Conservation (phyloP, 768 basidiomycete species). For the Phylloporus scabripes region DNA sequence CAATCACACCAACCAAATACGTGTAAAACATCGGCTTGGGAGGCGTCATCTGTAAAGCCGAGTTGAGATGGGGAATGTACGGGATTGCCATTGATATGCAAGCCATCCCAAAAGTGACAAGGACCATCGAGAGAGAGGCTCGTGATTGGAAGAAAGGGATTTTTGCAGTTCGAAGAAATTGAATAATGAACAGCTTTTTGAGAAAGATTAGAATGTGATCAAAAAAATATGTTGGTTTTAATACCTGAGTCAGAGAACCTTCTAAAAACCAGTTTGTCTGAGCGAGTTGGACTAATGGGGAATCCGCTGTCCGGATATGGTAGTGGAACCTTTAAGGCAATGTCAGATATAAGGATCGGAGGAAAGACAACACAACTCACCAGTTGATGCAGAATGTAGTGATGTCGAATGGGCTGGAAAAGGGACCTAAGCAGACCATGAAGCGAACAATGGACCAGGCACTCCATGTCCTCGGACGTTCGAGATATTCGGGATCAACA, state of each 20-base stretch:
- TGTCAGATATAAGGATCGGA: background rate
- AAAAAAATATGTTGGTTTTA: background rate
- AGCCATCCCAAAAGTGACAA: conserved; percentile 29
- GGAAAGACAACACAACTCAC: conserved; percentile 7
- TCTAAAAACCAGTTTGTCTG: conserved; percentile 36
- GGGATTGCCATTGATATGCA: conserved; percentile 31
- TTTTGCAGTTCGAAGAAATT: conserved; percentile 29
- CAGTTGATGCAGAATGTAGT: conserved; percentile 30
- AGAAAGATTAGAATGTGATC: background rate
- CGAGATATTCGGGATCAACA: conserved; percentile 34
- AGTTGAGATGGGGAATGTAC: conserved; percentile 29
- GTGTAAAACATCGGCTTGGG: conserved; percentile 26
- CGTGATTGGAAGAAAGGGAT: conserved; percentile 30
- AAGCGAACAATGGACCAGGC: conserved; percentile 33
- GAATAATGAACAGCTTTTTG: conserved; percentile 29
- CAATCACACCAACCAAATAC: conserved; percentile 21
- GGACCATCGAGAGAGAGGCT: conserved; percentile 23
- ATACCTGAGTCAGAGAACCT: conserved; percentile 33
- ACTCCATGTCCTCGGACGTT: conserved; percentile 27
- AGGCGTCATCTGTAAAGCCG: conserved; percentile 24
- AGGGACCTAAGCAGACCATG: conserved; percentile 34
- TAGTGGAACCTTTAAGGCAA: conserved; percentile 27
- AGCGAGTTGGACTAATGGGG: conserved; percentile 27
- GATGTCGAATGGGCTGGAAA: conserved; percentile 34
- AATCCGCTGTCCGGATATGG: conserved; percentile 23